Conservation (phyloP, 2,329 filamentous ascomycete genomes). For the Thermomyces lanuginosus region DNA sequence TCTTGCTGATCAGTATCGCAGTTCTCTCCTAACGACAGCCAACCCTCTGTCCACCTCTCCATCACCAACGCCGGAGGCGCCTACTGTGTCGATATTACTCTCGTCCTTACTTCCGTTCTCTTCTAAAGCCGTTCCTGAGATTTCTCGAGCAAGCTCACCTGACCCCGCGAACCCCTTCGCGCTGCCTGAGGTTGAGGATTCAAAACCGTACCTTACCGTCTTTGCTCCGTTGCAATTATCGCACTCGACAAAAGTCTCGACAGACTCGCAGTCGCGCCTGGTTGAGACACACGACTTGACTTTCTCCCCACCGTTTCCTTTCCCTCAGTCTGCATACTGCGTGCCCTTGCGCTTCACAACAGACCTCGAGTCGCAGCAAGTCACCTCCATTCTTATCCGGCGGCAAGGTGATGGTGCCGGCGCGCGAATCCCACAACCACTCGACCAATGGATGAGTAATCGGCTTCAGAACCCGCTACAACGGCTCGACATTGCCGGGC, state of each 20-base stretch:
- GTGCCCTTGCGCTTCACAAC: constrained; percentile 20
- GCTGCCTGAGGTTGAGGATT: constrained; percentile 36
- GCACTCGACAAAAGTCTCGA: constrained; percentile 13
- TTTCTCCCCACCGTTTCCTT: constrained; percentile 21
- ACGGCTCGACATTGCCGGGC: constrained; percentile 22
- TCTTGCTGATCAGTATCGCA: constrained; percentile 14
- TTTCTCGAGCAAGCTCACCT: constrained; percentile 16
- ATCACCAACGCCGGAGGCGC: constrained; percentile 10
- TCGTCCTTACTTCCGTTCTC: constrained; percentile 27
- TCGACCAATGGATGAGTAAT: constrained; percentile 20
- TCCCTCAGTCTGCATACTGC: constrained; percentile 18
- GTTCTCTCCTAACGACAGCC: constrained; percentile 16
- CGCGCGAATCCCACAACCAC: constrained; percentile 13
- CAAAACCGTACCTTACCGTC: constrained; percentile 51
- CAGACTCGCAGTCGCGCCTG: constrained; percentile 8
- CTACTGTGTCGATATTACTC: constrained; percentile 21
- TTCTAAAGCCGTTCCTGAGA: constrained; percentile 11
- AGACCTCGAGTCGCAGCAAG: constrained; percentile 18
- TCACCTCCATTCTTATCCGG: constrained; percentile 18
- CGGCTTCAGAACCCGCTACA: constrained; percentile 20
- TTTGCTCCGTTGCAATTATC: constrained; percentile 51
- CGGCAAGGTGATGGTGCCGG: constrained; percentile 8
- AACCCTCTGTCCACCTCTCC: constrained; percentile 12
- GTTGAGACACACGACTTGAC: constrained; percentile 20
- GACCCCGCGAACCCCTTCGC: constrained; percentile 49